These are phyloP conservation scores for Apiotrichum gamsii DNA, from an alignment of 1,284 basidiomycete species.

Conservation along the genomic window DNA sequence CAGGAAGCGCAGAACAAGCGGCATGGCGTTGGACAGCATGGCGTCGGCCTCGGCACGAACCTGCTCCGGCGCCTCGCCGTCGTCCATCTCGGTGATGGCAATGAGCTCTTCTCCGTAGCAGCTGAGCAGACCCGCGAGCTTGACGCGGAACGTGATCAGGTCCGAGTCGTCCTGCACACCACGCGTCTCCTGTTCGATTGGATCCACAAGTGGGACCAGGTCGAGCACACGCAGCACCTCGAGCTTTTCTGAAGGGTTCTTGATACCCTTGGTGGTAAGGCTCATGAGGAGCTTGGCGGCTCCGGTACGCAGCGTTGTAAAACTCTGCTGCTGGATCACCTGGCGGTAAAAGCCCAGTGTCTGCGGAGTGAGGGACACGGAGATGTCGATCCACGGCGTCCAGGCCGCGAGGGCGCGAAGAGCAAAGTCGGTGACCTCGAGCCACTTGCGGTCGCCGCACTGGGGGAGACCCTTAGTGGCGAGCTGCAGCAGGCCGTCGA, in stretches of 20 bases:
- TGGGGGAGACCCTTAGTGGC: conserved; percentile 67
- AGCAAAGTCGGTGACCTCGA: conserved; percentile 81
- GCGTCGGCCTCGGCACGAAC: conserved; percentile 64
- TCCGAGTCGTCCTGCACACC: conserved; percentile 61
- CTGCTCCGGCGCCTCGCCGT: conserved; percentile 53
- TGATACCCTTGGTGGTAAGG: conserved; percentile 86
- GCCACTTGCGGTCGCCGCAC: conserved; percentile 53
- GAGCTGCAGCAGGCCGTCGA: conserved; percentile 78
- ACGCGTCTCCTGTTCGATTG: conserved; percentile 70
- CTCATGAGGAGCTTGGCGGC: conserved; percentile 73
- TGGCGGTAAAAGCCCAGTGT: conserved; percentile 81
- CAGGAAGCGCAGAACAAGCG: conserved; percentile 80
- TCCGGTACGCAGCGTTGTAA: conserved; percentile 69
- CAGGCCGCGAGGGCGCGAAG: conserved; percentile 88
- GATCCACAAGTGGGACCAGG: conserved; percentile 68
- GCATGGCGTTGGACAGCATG: conserved; percentile 65
- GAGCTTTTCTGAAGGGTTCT: conserved; percentile 84
- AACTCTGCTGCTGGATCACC: conserved; percentile 69
- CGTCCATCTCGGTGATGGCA: conserved; percentile 57
- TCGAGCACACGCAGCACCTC: conserved; percentile 85
- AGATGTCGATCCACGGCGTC: conserved; percentile 97
- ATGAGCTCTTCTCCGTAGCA: conserved; percentile 75
- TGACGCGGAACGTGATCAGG: conserved; percentile 82
- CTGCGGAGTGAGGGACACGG: conserved; percentile 83
- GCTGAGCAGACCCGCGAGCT: conserved; percentile 78